These are phyloP conservation scores for Cubamyces sp. DNA, from an alignment of 768 basidiomycete species.

Conservation along the genomic window DNA sequence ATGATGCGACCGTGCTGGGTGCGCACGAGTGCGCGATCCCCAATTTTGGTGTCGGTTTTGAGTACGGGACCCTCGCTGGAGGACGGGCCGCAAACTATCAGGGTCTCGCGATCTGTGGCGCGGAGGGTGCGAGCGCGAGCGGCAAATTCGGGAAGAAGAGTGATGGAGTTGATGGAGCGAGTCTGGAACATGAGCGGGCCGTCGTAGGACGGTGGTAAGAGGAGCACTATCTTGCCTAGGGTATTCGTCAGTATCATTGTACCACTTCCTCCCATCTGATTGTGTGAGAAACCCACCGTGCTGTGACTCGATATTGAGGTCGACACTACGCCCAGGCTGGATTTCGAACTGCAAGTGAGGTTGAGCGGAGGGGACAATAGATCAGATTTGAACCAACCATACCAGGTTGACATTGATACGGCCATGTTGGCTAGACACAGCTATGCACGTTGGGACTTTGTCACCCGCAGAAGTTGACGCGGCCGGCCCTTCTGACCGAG, in stretches of 20 bases:
- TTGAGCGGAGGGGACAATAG: background rate
- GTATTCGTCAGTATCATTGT: background rate
- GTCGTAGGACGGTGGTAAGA: constrained; percentile 28
- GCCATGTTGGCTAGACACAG: constrained; percentile 27
- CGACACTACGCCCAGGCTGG: constrained; percentile 17
- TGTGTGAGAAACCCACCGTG: constrained; percentile 3
- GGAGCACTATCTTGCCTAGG: constrained; percentile 19
- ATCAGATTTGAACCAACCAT: background rate
- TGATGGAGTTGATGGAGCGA: constrained; percentile 7
- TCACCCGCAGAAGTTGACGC: background rate
- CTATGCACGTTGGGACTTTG: constrained; percentile 18
- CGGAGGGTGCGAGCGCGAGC: constrained; percentile 24
- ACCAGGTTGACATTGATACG: constrained; percentile 31
- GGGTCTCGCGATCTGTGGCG: constrained; percentile 24
- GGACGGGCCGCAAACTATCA: constrained; percentile 19
- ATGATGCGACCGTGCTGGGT: constrained; percentile 26
- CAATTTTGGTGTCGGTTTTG: background rate
- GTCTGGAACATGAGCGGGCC: constrained; percentile 24
- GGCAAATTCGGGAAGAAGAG: constrained; percentile 27
- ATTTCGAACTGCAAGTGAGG: constrained; percentile 12
- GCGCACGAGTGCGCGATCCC: constrained; percentile 21
- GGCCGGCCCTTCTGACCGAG: background rate
- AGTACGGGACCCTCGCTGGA: constrained; percentile 1
- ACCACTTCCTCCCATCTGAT: background rate
- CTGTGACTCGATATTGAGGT: constrained; percentile 19